These are phyloP conservation scores for Polyporus tsugae DNA, from an alignment of 1,284 basidiomycete genomes.

Conservation along the genomic window DNA sequence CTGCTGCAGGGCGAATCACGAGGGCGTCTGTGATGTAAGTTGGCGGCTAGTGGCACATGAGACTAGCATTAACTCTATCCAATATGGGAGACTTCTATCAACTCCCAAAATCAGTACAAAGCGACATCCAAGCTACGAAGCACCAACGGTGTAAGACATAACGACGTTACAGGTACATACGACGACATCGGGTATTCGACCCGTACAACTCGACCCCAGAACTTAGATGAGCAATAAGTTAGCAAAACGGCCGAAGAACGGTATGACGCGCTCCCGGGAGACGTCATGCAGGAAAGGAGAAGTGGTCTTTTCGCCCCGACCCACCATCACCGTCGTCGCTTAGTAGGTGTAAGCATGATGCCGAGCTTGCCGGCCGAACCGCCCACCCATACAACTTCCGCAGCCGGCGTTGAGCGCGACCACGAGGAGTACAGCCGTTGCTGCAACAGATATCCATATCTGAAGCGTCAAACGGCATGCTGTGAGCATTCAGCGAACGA, in stretches of 20 bases:
- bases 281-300: slow-evolving; percentile 1
- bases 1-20: background rate
- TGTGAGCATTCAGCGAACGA: background rate
- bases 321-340: slow-evolving; percentile 3
- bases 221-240: slow-evolving; percentile 29
- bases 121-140: too few species aligned
- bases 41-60: background rate
- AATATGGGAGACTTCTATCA: background rate
- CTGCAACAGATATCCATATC: slow-evolving; percentile 44
- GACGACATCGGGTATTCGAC: background rate
- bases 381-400: slow-evolving; percentile 40
- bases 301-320: background rate
- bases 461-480: slow-evolving; percentile 16
- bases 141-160: background rate
- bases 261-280: background rate
- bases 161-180: slow-evolving; percentile 1
- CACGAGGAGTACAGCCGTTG: slow-evolving; percentile 35
- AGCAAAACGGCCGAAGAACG: slow-evolving; percentile 1
- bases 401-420: slow-evolving; percentile 42
- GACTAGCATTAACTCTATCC: background rate
- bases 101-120: slow-evolving; percentile 2
- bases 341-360: slow-evolving; percentile 32
- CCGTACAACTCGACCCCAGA: background rate
- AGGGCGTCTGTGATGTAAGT: background rate
- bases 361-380: slow-evolving; percentile 34